A percentile compares a stretch with the other conserved stretches of the same genome.
Evolutionary conservation across 371 early-diverging fungal genomes (phyloP).

Genomic region (Choanephora cucurbitarum): DNA sequence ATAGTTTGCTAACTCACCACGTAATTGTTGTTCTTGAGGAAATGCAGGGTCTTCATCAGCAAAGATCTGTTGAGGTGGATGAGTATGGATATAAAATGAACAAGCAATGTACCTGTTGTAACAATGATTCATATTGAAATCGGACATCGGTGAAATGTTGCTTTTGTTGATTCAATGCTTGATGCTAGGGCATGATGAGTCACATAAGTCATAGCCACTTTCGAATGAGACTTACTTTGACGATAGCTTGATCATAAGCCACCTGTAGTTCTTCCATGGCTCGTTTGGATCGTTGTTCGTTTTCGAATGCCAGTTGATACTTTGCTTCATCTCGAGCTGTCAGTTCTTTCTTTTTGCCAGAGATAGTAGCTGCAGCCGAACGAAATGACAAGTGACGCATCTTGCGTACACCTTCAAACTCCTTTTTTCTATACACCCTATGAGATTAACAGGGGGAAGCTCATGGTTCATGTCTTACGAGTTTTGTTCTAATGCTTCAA

Average conservation of each 20-base stretch:
- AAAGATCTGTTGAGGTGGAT: too few relatives aligned
- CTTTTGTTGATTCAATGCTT: conserved; percentile 13
- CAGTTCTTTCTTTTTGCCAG: conserved; percentile 43
- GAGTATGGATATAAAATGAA: too few relatives aligned
- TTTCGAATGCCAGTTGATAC: conserved; percentile 48
- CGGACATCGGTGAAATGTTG: conserved; percentile 14
- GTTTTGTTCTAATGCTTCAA: conserved; percentile 17
- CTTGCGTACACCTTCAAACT: conserved; percentile 40
- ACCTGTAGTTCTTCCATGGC: conserved; percentile 26
- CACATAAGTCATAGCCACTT: background rate
- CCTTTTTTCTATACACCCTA: conserved; percentile 32
- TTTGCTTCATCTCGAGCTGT: conserved; percentile 38
- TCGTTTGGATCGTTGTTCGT: conserved; percentile 38
- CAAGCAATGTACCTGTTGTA: conserved; percentile 30
- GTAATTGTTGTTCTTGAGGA: conserved; percentile 34
- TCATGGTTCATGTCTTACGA: too few relatives aligned
- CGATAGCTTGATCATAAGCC: background rate
- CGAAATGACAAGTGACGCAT: conserved; percentile 37
- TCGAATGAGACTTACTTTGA: background rate
- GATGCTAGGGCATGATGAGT: conserved; percentile 20
- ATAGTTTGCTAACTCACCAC: conserved; percentile 34
- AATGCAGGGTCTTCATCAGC: conserved; percentile 18
- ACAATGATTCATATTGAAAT: conserved; percentile 14
- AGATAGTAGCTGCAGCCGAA: conserved; percentile 43
- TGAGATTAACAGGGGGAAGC: too few relatives aligned